Conservation (phyloP, 2,329 filamentous ascomycete species). For the Scytalidium sp. region DNA sequence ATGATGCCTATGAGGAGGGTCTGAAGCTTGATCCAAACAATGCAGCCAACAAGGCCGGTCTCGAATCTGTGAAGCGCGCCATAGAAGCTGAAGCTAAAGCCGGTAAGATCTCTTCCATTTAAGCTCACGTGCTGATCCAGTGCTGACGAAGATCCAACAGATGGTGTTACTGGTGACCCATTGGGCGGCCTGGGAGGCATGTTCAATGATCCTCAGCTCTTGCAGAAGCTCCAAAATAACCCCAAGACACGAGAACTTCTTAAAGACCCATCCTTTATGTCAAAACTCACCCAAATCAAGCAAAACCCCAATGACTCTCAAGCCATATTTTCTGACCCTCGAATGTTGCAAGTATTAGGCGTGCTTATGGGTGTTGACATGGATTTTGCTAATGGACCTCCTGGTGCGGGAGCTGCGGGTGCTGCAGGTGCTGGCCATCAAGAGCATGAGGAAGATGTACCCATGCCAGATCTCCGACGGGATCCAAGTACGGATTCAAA, state of each 20-base stretch:
- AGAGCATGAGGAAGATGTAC: conserved; percentile 67
- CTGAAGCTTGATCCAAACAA: conserved; percentile 90
- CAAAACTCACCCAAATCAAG: conserved; percentile 78
- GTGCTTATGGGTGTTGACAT: conserved; percentile 94
- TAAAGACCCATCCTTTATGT: conserved; percentile 83
- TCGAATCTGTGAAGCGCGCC: conserved; percentile 81
- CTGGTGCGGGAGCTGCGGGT: conserved; percentile 30
- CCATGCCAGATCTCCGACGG: conserved; percentile 70
- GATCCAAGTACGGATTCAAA: conserved; percentile 41
- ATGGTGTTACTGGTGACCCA: conserved; percentile 56
- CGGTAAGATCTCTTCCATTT: conserved; percentile 19
- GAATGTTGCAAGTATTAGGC: conserved; percentile 91
- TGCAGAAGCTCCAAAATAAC: conserved; percentile 88
- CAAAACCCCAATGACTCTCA: conserved; percentile 77
- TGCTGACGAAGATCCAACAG: conserved; percentile 15
- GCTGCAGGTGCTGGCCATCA: conserved; percentile 26
- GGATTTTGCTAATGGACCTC: conserved; percentile 50
- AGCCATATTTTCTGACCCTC: conserved; percentile 80
- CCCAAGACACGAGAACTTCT: conserved; percentile 86
- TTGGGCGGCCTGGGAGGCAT: conserved; percentile 79
- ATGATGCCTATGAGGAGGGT: conserved; percentile 92
- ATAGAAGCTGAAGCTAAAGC: conserved; percentile 72
- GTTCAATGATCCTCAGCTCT: conserved; percentile 89
- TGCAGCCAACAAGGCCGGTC: conserved; percentile 85
- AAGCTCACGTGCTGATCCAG: neutral